phyloP scores from a whole-genome alignment of 2,329 filamentous ascomycete species.

The Nigrograna mackinnonii region DNA sequence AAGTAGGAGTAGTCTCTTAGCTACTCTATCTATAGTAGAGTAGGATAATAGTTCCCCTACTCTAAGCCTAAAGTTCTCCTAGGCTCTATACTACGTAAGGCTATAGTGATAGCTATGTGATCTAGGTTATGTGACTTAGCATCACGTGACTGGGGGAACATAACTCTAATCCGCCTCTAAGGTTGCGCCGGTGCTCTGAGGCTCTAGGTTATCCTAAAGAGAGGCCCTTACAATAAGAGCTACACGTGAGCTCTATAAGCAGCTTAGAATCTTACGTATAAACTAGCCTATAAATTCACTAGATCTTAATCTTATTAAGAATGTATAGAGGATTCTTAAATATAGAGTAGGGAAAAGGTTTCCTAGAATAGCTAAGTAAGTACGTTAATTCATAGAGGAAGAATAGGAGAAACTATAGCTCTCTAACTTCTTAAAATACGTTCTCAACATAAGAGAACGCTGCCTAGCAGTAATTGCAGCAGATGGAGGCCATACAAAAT shows the following conservation, averaged over 20 bases:
- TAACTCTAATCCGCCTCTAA: too few species aligned
- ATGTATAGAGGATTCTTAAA: slow-evolving; percentile 1
- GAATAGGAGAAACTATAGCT: background rate
- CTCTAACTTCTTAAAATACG: background rate
- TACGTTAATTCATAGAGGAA: background rate
- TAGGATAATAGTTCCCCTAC: too few species aligned
- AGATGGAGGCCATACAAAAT: background rate
- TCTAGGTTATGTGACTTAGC: too few species aligned
- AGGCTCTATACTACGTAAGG: too few species aligned
- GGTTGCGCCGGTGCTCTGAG: too few species aligned
- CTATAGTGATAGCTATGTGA: too few species aligned
- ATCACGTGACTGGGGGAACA: too few species aligned
- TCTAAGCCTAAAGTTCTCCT: too few species aligned
- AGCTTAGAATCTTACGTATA: background rate
- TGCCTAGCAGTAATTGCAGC: background rate
- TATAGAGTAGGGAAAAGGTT: background rate
- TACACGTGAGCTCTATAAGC: background rate
- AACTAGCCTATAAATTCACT: slow-evolving; percentile 1
- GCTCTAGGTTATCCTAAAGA: too few species aligned
- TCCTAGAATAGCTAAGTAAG: background rate
- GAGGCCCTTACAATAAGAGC: too few species aligned
- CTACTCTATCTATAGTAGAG: too few species aligned
- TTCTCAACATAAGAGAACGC: background rate
- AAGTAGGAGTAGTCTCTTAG: too few species aligned
- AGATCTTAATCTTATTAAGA: slow-evolving; percentile 1